Evolutionary conservation across 73 alveolate species (phyloP), one percentile per base, ranked within the genome.

Genomic region (Tetrahymena thermophila): DNA sequence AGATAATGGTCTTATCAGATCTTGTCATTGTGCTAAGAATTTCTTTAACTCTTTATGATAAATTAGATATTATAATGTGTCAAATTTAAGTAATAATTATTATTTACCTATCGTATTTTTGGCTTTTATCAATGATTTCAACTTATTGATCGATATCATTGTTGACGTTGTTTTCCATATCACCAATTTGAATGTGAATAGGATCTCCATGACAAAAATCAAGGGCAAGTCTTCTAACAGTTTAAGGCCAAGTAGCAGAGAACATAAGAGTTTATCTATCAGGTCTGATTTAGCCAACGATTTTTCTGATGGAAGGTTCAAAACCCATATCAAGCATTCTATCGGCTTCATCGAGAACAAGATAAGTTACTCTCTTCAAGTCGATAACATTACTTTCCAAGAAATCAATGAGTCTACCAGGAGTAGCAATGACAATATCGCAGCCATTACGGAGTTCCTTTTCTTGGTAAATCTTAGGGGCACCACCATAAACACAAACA

Each of bases 321-420:
- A 98, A 98, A 43, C 99, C 99, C 99, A 98, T 98, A 94, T 98
- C 99, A 21, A 98, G 96, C 99, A 98, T 98, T 95, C 98, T 96
- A 97, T 98, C 99, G 28, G 99, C 99, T 96, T 98, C 99, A 98
- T 98, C 99, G 40, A 98, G 94, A 17, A 98, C 97, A 35, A 97
- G 95, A 85, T 96, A 97, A 40, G 95, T 96, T 21, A 97, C 98
- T 96, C 96, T 94, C 85, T 94, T 57, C 44, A 98, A 94, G 85
- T 94, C 93, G 9, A 98, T 97, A 14, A 71, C 37, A 5, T 96
- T 94, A 55, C 98, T 96, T 85, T 98, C 96, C n/a, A 98, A 37
- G 94, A 98, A 97, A 96, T 98, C 99, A 28, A 97, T 98, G 10
- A 98, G 93, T 96, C 99, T 97, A 35, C 99, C 99, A 50, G 99